Evolutionary conservation across 2,329 filamentous ascomycete genomes (phyloP).

Genomic region (Colletotrichum trifolii): DNA sequence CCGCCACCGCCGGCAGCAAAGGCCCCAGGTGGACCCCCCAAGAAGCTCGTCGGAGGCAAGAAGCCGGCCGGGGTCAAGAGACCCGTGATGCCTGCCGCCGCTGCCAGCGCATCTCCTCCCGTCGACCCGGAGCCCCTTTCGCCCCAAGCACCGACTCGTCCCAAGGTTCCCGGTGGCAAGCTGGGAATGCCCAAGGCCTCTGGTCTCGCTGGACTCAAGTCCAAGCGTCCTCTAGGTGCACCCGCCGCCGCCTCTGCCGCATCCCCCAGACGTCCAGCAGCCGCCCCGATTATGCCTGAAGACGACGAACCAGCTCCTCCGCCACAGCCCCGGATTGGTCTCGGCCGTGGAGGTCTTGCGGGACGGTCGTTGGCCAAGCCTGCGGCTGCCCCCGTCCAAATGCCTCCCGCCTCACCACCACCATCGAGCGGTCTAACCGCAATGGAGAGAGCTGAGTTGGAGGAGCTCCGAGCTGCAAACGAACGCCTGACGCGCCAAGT

Average conservation of each 20-base stretch:
- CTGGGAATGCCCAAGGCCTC: slow-evolving; percentile 65
- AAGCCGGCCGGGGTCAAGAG: slow-evolving; percentile 58
- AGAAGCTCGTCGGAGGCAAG: slow-evolving; percentile 59
- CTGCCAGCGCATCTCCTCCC: slow-evolving; percentile 46
- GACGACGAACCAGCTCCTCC: slow-evolving; percentile 68
- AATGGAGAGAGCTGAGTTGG: slow-evolving; percentile 90
- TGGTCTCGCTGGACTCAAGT: slow-evolving; percentile 67
- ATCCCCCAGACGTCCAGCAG: slow-evolving; percentile 60
- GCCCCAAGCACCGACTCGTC: slow-evolving; percentile 67
- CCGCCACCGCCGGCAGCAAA: slow-evolving; percentile 72
- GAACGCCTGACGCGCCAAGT: slow-evolving; percentile 79
- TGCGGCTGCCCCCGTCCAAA: slow-evolving; percentile 59
- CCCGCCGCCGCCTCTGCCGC: slow-evolving; percentile 40
- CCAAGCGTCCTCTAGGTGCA: slow-evolving; percentile 63
- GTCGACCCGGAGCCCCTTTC: slow-evolving; percentile 65
- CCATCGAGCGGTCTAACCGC: slow-evolving; percentile 75
- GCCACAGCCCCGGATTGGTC: slow-evolving; percentile 70
- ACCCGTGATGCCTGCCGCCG: slow-evolving; percentile 41
- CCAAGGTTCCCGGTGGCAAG: slow-evolving; percentile 59
- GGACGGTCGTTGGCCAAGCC: slow-evolving; percentile 88
- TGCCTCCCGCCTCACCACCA: slow-evolving; percentile 65
- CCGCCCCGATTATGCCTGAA: slow-evolving; percentile 63
- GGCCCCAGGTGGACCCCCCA: slow-evolving; percentile 53
- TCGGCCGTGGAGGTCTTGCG: slow-evolving; percentile 84
- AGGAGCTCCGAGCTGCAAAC: slow-evolving; percentile 86